These are phyloP conservation scores for Phellinidium pouzarii DNA, from an alignment of 1,284 basidiomycete species.

Conservation along the genomic window DNA sequence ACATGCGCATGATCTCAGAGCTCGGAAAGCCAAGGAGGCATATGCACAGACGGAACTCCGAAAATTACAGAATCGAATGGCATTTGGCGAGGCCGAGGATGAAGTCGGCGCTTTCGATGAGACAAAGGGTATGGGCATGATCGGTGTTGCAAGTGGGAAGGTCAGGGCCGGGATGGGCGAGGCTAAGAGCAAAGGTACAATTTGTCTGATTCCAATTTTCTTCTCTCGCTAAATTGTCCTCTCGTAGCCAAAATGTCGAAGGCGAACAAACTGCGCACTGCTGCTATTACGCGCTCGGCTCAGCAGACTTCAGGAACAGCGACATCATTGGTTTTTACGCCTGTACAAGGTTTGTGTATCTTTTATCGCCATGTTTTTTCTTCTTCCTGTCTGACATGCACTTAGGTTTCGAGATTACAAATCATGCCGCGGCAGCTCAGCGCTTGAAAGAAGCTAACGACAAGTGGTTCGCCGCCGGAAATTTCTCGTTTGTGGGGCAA, in stretches of 20 bases:
- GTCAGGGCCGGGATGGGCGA: constrained; percentile 84
- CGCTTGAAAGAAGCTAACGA: constrained; percentile 90
- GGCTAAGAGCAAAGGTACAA: constrained; percentile 78
- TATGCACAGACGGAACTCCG: constrained; percentile 95
- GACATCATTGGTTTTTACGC: constrained; percentile 90
- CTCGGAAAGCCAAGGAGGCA: constrained; percentile 94
- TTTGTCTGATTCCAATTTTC: neutral
- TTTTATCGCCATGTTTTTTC: constrained; percentile 2
- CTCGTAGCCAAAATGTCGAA: constrained; percentile 89
- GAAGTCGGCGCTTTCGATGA: constrained; percentile 96
- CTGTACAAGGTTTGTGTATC: constrained; percentile 74
- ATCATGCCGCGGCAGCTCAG: constrained; percentile 70
- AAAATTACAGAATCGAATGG: constrained; percentile 95
- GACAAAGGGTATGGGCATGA: constrained; percentile 96
- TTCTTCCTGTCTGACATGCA: constrained; percentile 17
- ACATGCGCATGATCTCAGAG: constrained; percentile 41
- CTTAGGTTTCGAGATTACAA: constrained; percentile 82
- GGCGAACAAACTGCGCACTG: constrained; percentile 86
- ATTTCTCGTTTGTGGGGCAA: constrained; percentile 72
- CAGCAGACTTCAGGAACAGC: constrained; percentile 79
- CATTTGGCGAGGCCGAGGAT: constrained; percentile 92
- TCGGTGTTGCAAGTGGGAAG: constrained; percentile 79
- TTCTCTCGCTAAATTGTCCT: constrained; percentile 12
- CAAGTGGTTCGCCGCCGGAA: constrained; percentile 84
- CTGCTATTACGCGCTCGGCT: constrained; percentile 69